Evolutionary conservation across 441 rosid species (phyloP), one percentile per base, ranked within the genome.

Genomic region (Croton setiger): DNA sequence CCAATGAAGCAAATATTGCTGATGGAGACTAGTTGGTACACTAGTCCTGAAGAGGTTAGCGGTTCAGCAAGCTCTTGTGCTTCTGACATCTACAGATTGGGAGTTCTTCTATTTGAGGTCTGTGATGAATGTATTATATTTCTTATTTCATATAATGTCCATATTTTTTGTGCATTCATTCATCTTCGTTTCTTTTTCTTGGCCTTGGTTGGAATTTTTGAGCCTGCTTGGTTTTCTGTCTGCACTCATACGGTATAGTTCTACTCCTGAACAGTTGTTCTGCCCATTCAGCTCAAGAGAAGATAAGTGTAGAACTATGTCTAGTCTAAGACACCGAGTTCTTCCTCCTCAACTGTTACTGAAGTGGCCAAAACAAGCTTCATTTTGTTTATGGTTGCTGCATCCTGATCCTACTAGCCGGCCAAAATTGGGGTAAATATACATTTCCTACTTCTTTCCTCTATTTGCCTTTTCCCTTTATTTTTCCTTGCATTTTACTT

Each of bases 31-130:
- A 78, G 81, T 73, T 95, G 98, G 98, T 95, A 95, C 65, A 73
- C 85, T 27, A 89, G 98, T 82, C 98, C 98, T 72, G 98, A 95
- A 79, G 99, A 92, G 77, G 72, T 75, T 67, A 72, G 88, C 51
- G 88, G 89, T 58, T 81, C 84, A 65, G 68, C 89, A 9, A 81
- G 86, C 74, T 83, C 89, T 27, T 86, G 87, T 79, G 85, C 93
- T 74, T 95, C 99, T 10, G 99, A 95, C 77, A 82, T 95, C 63
- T 95, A 92, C 71, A 84, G 83, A 44, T 77, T 95, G 64, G 99
- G 99, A 13, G 88, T 95, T 75, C 91, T 95, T 73, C 89, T 95
- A 56, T 95, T 90, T 62, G 99, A 95, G 96, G 99, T 92, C 75
- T 47, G 89, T 76, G 23, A 55, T 54, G 1, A 44, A 51, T 27